phyloP scores from a whole-genome alignment of 768 basidiomycete genomes.

The Russula earlei region DNA sequence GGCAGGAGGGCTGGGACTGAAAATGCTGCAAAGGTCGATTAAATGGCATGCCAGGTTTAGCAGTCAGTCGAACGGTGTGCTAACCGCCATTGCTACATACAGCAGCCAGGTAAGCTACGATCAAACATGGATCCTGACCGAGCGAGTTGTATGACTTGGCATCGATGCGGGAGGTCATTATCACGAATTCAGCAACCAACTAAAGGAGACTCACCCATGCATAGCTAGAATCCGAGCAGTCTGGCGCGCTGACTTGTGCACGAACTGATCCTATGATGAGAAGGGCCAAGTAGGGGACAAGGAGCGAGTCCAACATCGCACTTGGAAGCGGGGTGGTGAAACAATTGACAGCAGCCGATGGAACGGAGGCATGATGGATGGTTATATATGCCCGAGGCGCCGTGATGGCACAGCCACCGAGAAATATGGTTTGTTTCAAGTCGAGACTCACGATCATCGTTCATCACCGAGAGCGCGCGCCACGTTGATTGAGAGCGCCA shows the following conservation, averaged over 20 bases:
- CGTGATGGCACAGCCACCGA: neutral
- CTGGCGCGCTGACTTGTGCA: neutral
- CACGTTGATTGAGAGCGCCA: too few species aligned
- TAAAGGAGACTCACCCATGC: conserved; percentile 10
- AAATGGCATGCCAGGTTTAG: neutral
- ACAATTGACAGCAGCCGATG: too few species aligned
- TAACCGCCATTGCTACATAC: conserved; percentile 11
- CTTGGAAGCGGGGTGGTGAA: neutral
- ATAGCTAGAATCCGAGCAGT: neutral
- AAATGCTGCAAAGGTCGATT: neutral
- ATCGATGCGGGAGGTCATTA: neutral
- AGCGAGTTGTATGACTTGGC: conserved; percentile 13
- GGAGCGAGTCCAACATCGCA: neutral
- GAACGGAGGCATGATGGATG: neutral
- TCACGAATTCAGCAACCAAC: neutral
- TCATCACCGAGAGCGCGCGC: too few species aligned
- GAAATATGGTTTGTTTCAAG: too few species aligned
- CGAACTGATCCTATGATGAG: neutral
- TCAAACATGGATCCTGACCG: conserved; percentile 3
- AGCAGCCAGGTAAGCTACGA: neutral
- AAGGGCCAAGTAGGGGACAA: neutral
- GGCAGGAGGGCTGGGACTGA: neutral
- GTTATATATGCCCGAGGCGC: too few species aligned
- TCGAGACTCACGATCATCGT: too few species aligned
- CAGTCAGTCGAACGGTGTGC: neutral